Evolutionary conservation across 495 filamentous ascomycete genomes (phyloP).

Genomic region (Penicillium dipodomyicola): DNA sequence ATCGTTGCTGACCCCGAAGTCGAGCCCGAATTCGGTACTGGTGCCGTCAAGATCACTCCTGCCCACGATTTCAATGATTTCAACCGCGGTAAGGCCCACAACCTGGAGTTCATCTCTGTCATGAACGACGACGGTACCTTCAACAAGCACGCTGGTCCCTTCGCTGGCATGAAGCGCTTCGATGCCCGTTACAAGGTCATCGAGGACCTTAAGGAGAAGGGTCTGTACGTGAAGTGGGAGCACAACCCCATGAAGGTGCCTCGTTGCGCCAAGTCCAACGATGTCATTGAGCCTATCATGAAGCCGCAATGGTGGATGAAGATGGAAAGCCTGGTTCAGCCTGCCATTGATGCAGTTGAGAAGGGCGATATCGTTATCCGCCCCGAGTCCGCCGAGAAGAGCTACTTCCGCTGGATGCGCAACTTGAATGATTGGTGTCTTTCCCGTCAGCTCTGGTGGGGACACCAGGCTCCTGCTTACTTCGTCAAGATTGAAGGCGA

Average conservation of each 20-base stretch:
- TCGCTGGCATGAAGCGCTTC: slow-evolving; percentile 69
- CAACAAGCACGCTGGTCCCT: slow-evolving; percentile 61
- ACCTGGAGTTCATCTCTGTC: slow-evolving; percentile 51
- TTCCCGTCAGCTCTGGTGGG: slow-evolving; percentile 83
- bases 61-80: slow-evolving; percentile 80
- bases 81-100: slow-evolving; percentile 64
- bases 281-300: slow-evolving; percentile 76
- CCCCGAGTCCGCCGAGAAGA: slow-evolving; percentile 68
- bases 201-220: slow-evolving; percentile 64
- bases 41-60: slow-evolving; percentile 77
- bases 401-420: slow-evolving; percentile 69
- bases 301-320: slow-evolving; percentile 81
- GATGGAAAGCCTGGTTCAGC: slow-evolving; percentile 58
- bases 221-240: slow-evolving; percentile 74
- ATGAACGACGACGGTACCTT: slow-evolving; percentile 62
- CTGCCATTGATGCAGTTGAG: slow-evolving; percentile 64
- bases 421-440: slow-evolving; percentile 81
- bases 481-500: slow-evolving; percentile 68
- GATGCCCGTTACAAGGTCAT: slow-evolving; percentile 71
- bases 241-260: slow-evolving; percentile 80
- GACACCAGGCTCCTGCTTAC: slow-evolving; percentile 75
- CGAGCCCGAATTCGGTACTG: slow-evolving; percentile 73
- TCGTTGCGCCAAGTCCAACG: slow-evolving; percentile 68
- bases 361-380: slow-evolving; percentile 67
- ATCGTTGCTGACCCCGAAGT: slow-evolving; percentile 72